Conservation (phyloP, 2,329 filamentous ascomycete genomes). For the Alternaria gaisen region DNA sequence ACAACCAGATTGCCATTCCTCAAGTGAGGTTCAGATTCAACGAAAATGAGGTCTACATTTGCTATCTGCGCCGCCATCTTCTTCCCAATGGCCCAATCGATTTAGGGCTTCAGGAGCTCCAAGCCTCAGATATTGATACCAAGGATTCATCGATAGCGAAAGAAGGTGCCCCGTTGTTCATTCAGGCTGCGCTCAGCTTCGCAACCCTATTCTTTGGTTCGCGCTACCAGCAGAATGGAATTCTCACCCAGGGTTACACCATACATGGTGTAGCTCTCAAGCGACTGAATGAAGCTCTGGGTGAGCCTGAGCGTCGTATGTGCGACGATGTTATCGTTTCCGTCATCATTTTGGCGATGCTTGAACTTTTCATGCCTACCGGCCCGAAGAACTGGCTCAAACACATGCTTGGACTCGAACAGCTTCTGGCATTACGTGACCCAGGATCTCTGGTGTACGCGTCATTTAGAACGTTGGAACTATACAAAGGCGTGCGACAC, state of each 20-base stretch:
- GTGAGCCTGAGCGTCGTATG: constrained; percentile 27
- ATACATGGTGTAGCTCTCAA: constrained; percentile 36
- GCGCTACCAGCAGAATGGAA: constrained; percentile 25
- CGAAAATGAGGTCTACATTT: constrained; percentile 38
- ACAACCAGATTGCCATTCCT: background rate
- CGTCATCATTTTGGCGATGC: constrained; percentile 35
- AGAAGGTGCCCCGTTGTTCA: constrained; percentile 22
- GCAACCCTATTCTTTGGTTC: constrained; percentile 39
- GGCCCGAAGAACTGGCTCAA: constrained; percentile 35
- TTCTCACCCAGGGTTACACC: constrained; percentile 30
- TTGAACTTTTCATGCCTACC: constrained; percentile 38
- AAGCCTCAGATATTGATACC: constrained; percentile 24
- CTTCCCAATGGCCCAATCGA: constrained; percentile 35
- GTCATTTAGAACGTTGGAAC: constrained; percentile 22
- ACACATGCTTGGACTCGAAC: constrained; percentile 42
- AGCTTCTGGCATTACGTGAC: constrained; percentile 35
- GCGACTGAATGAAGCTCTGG: constrained; percentile 36
- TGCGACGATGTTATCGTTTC: constrained; percentile 40
- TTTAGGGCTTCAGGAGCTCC: constrained; percentile 26
- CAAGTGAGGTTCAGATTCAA: constrained; percentile 13
- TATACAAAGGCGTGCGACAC: constrained; percentile 35
- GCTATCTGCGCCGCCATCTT: constrained; percentile 31
- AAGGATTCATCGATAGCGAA: background rate
- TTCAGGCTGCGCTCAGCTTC: constrained; percentile 35
- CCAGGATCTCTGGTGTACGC: constrained; percentile 12